A percentile compares a stretch with the other conserved stretches of the same genome.
phyloP scores from a whole-genome alignment of 768 basidiomycete genomes.

The Termitomyces sp. region DNA sequence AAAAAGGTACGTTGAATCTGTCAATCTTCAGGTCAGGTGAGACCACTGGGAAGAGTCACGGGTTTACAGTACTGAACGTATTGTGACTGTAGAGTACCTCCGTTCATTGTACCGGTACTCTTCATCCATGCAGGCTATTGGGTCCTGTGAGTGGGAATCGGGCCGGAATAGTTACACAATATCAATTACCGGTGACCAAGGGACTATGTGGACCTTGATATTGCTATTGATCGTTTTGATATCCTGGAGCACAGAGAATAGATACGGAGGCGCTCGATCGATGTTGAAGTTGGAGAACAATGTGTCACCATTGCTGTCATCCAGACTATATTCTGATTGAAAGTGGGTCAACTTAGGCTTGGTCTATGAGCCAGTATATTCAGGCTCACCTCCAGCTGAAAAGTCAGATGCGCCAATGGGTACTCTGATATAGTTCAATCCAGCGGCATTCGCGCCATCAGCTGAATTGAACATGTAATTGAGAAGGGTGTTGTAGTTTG shows the following conservation, averaged over 20 bases:
- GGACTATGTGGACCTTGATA: constrained; percentile 52
- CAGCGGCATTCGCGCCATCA: constrained; percentile 58
- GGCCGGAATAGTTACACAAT: not conserved
- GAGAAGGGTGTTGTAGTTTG: constrained; percentile 55
- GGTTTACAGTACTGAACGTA: constrained; percentile 44
- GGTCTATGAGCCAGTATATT: not conserved
- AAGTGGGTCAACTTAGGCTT: not conserved
- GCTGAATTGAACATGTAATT: constrained; percentile 57
- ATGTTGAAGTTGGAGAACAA: constrained; percentile 55
- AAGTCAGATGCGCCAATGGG: constrained; percentile 75
- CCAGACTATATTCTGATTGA: constrained; percentile 56
- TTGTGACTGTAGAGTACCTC: constrained; percentile 50
- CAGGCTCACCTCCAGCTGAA: constrained; percentile 41
- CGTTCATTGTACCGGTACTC: constrained; percentile 57
- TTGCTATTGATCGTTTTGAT: constrained; percentile 52
- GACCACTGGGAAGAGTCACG: not conserved
- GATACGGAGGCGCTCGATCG: constrained; percentile 50
- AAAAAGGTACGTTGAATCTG: constrained; percentile 70
- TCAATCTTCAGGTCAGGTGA: not conserved
- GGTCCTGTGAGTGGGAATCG: not conserved
- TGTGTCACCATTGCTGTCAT: constrained; percentile 58
- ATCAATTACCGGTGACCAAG: constrained; percentile 68
- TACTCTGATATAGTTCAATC: constrained; percentile 64
- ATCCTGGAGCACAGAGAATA: constrained; percentile 61
- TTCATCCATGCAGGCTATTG: constrained; percentile 79